Base-by-base conservation (phyloP, 768 basidiomycete species). In the Mycena rebaudengoi region DNA sequence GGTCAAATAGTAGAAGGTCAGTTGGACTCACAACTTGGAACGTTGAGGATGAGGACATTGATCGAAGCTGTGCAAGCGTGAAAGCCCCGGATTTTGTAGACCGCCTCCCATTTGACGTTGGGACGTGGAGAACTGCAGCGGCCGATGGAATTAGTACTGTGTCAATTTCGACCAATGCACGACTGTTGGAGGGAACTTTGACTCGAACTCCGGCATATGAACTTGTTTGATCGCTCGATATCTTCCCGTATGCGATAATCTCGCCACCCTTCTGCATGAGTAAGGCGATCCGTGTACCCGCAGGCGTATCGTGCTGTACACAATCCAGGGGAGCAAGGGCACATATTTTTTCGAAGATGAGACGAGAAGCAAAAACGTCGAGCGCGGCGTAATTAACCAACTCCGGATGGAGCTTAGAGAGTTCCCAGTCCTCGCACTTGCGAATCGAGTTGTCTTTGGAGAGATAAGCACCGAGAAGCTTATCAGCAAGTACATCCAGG, bases 341-440 rank as follows among this genome's bases (percentile, higher is more conserved):
- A 8, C 5, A 41, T 21, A 58, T 40, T 35, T 26, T 30, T 33
- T 57, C 52, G 28, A 69, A 65, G 32, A 66, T 23, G 18, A 10
- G 12, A 14, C 45, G 44, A 30, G 69, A 66, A 21, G 62, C 50
- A 43, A 49, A 33, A 7, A 68, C 58, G 29, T 65, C 67, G 14
- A 59, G 52, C 23, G 59, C 62, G 18, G 67, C 67, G 50, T 68
- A 65, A 20, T 56, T 23, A 7, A 6, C 5, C 10, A 46, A n/a
- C 13, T 46, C 23, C 10, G 45, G 53, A 18, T n/a, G 14, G 7
- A 73, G 49, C 5, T 25, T 50, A 12, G 16, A 46, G 18, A 6
- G 39, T 53, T 74, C 69, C 73, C 69, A 72, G 21, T 67, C 57
- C 16, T 74, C 65, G 23, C 54, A 40, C 28, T 49, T 4, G 13